Percentiles rank a stretch among this genome's conserved stretches.
Conservation (phyloP, 2,329 filamentous ascomycete species). For the Trematosphaeria pertusa region DNA sequence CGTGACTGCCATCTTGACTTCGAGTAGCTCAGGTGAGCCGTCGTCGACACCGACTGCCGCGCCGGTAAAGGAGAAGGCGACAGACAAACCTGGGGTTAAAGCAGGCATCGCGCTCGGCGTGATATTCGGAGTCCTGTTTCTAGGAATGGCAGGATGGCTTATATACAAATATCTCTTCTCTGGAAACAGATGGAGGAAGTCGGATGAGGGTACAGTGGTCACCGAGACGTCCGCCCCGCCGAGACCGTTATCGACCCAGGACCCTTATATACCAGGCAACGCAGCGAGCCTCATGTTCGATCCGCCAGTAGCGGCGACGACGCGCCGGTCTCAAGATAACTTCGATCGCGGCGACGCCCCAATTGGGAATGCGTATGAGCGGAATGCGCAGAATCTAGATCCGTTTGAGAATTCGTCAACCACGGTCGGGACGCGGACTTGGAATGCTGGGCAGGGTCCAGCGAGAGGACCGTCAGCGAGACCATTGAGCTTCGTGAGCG, state of each 20-base stretch:
- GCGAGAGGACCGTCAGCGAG: background rate
- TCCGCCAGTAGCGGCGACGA: background rate
- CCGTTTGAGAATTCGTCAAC: background rate
- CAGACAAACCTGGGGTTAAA: background rate
- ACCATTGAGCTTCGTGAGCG: background rate
- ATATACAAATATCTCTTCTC: too few species aligned
- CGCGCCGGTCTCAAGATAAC: background rate
- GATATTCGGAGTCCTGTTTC: background rate
- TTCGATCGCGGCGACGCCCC: background rate
- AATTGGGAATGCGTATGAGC: background rate
- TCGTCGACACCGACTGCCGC: background rate
- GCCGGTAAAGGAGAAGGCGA: background rate
- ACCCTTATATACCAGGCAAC: background rate
- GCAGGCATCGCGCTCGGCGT: background rate
- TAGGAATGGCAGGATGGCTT: background rate
- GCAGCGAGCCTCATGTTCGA: slow-evolving; percentile 4
- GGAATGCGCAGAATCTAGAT: background rate
- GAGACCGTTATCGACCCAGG: background rate
- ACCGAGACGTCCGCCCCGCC: too few species aligned
- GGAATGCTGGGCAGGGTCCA: too few species aligned
- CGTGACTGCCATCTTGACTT: background rate
- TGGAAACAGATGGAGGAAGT: too few species aligned
- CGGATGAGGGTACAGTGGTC: too few species aligned
- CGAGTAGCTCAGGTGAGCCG: background rate
- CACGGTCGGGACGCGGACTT: background rate